Base-by-base conservation (phyloP, 345 rosid genomes). In the Durio zibethinus region DNA sequence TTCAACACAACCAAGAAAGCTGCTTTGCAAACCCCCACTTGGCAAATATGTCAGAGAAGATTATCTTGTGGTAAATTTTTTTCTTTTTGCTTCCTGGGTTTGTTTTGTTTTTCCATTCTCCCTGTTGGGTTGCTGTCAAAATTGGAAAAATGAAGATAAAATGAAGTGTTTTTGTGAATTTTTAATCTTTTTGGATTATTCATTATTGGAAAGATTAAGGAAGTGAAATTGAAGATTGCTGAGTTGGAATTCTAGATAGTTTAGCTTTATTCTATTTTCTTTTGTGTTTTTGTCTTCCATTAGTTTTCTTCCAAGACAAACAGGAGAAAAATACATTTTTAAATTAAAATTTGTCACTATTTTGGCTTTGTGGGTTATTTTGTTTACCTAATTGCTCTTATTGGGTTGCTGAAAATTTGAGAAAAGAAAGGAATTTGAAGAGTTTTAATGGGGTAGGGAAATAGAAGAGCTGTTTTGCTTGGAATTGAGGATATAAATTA, bases 21-120 rank as follows among this genome's bases (percentile, higher is more conserved):
- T 89, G 81, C 90, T 89, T 45, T 87, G 98, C 82, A 74, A n/a
- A 72, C 92, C 97, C n/a, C 93, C 94, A 76, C 90, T 68, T 1
- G 98, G 98, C 4, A 95, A 95, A 85, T 73, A 84, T 76, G 84
- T 93, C 61, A 84, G 91, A 80, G 94, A 93, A 80, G 98, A 95
- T 81, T 93, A 93, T 80, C 93, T 90, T 75, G 98, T 95, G 94
- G 99, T 93, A 86, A 57, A 42, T 36, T 70, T 53, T 45, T 11
- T 0, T 3, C 5, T 72, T 66, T 53, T 65, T n/a, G 12, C 18
- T 29, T 43, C 8, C 5, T 65, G 52, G 53, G 60, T 64, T 68
- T 27, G 27, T 16, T 73, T 40, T 76, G 43, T 62, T 74, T 71
- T 23, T 6, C 40, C 69, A 59, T 53, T 78, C 67, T 40, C 65